Conservation (phyloP, 306 rosid genomes). For the Fragaria ananassa region DNA sequence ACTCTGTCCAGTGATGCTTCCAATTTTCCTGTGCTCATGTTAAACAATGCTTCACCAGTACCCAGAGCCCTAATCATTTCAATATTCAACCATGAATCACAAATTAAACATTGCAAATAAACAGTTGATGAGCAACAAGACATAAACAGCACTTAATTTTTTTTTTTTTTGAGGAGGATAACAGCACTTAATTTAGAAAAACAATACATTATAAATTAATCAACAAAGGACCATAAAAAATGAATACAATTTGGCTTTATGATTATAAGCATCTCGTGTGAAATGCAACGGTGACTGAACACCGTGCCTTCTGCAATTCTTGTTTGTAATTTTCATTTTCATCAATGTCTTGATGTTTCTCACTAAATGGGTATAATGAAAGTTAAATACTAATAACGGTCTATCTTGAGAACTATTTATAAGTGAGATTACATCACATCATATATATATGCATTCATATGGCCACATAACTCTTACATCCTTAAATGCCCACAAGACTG, state of each 20-base stretch:
- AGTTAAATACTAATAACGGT: background rate
- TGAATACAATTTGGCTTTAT: background rate
- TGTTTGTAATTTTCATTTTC: background rate
- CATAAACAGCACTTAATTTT: background rate
- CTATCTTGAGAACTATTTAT: background rate
- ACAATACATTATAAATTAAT: background rate
- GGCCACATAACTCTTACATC: background rate
- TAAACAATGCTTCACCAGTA: constrained; percentile 79
- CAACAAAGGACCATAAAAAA: background rate
- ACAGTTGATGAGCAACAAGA: constrained; percentile 10
- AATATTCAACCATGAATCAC: constrained; percentile 15
- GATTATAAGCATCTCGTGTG: background rate
- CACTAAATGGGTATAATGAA: background rate
- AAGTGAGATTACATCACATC: background rate
- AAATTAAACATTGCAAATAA: background rate
- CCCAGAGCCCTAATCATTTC: constrained; percentile 63
- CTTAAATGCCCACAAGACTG: constrained; percentile 18
- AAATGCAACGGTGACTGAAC: background rate
- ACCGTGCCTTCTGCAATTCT: background rate
- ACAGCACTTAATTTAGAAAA: background rate
- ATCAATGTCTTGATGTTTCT: background rate
- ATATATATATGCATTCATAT: constrained; percentile 1
- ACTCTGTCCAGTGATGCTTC: constrained; percentile 93
- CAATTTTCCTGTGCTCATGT: constrained; percentile 77
- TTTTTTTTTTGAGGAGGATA: background rate